Evolutionary conservation across 805 yeast species (phyloP).

Genomic region (Kregervanrija pseudodelftensis): DNA sequence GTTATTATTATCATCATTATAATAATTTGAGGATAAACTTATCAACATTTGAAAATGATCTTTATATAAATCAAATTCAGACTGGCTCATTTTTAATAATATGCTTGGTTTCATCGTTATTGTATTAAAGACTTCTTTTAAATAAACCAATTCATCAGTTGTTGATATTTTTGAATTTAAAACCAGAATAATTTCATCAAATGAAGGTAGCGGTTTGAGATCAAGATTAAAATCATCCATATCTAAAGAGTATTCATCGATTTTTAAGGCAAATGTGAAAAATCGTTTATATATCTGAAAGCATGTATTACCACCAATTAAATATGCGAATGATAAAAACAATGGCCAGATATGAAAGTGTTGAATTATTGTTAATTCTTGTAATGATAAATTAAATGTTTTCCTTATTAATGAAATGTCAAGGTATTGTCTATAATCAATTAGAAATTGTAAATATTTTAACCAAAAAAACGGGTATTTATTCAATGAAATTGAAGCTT

Average conservation of each 20-base stretch:
- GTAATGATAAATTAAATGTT: conserved; percentile 44
- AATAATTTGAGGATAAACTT: conserved; percentile 1
- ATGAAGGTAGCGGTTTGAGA: too few species aligned
- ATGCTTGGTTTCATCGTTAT: conserved; percentile 30
- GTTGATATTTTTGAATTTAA: neutral
- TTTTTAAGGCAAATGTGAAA: conserved; percentile 10
- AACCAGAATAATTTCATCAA: too few species aligned
- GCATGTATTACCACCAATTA: conserved; percentile 34
- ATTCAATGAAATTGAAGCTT: conserved; percentile 35
- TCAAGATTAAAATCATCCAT: too few species aligned
- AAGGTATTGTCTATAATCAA: conserved; percentile 19
- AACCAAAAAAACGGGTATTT: conserved; percentile 48
- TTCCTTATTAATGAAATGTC: conserved; percentile 34
- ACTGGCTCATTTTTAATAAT: conserved; percentile 29
- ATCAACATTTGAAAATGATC: conserved; percentile 38
- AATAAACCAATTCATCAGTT: conserved; percentile 5
- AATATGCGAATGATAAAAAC: conserved; percentile 42
- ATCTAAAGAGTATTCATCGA: too few species aligned
- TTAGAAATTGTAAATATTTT: conserved; percentile 39
- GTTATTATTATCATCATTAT: neutral
- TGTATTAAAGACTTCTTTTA: conserved; percentile 22
- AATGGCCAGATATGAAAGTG: conserved; percentile 51
- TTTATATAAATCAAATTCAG: conserved; percentile 42
- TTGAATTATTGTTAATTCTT: conserved; percentile 40
- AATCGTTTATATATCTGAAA: conserved; percentile 30